Base-by-base conservation (phyloP, 371 early-diverging fungal genomes). In the Rhizopus microsporus region DNA sequence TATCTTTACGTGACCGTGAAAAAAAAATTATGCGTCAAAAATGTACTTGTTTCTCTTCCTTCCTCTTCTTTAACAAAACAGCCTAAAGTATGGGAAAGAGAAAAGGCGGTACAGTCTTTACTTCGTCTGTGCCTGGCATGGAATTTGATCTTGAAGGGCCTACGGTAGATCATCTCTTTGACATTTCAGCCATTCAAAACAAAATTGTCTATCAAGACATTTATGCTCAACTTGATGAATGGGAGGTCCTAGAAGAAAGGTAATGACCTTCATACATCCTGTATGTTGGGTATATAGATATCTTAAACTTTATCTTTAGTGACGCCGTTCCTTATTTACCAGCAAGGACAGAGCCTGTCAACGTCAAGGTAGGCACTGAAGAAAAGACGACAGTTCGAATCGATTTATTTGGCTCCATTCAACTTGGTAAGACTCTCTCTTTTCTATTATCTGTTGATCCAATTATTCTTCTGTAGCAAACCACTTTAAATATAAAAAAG, bases 251-350 rank as follows among this genome's bases (percentile, higher is more conserved):
- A 2, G 45, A 50, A 38, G 16, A 59, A 51, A 59, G 56, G 67
- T 67, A 57, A 54, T 32, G 8, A n/a, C 16, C 0, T 3, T 31
- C 3, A 16, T 3, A 7, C 3, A 8, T 8, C 5, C 0, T 17
- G 13, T 13, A 4, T 13, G 8, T 0, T 23, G 10, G 15, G 49
- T 5, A 23, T 42, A 7, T 44, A 37, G 10, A 33, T 4, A 17
- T 50, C 13, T 48, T 15, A 17, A 56, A 33, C 12, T 4, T 37
- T 3, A 15, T 33, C 23, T 42, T 7, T 39, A 67, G 68, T 50
- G 63, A 67, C 42, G 59, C 63, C 4, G n/a, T 17, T 0, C 40
- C 56, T 29, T 67, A 67, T 59, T 49, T 67, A 30, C 63, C 67
- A 5, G 39, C 13, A 31, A 35, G 45, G 48, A 29, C 15, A 29